phyloP scores from a whole-genome alignment of 306 rosid genomes.

The Acacia crassicarpa region DNA sequence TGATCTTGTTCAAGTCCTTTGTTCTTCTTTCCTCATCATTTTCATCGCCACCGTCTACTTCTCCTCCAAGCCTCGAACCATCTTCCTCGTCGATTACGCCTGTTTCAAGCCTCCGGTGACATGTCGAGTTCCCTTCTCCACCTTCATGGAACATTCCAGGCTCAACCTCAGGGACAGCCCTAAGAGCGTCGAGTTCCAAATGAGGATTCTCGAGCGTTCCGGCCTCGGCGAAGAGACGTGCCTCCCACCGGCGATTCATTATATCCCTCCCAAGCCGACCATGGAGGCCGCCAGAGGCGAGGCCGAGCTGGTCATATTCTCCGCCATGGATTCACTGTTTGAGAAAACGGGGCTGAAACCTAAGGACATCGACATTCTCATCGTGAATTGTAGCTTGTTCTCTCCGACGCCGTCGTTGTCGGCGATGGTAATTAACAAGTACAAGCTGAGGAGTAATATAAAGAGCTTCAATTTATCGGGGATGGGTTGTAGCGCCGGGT shows the following conservation, averaged over 20 bases:
- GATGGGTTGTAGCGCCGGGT: constrained; percentile 86
- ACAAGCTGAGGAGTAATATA: constrained; percentile 76
- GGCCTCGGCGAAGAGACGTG: constrained; percentile 80
- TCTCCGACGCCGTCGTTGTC: constrained; percentile 84
- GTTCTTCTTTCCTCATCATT: constrained; percentile 57
- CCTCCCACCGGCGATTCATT: constrained; percentile 69
- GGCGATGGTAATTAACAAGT: constrained; percentile 82
- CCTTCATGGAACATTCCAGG: constrained; percentile 88
- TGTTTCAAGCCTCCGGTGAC: constrained; percentile 84
- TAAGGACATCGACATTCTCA: constrained; percentile 70
- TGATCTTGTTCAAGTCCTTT: constrained; percentile 54
- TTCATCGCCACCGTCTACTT: constrained; percentile 66
- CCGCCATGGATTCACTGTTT: constrained; percentile 62
- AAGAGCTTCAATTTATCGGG: constrained; percentile 82
- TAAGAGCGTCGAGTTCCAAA: constrained; percentile 80
- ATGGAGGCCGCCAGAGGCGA: constrained; percentile 75
- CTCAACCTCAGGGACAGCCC: constrained; percentile 65
- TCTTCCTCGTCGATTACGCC: constrained; percentile 74
- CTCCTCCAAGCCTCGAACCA: constrained; percentile 68
- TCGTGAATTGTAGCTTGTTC: constrained; percentile 78
- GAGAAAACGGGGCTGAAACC: constrained; percentile 64
- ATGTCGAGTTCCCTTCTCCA: constrained; percentile 79
- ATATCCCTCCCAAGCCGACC: constrained; percentile 73
- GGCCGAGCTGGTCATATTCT: constrained; percentile 78
- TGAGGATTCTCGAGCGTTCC: constrained; percentile 77